Conservation (phyloP, 202 grass and related monocot genomes). For the Eragrostis tef region DNA sequence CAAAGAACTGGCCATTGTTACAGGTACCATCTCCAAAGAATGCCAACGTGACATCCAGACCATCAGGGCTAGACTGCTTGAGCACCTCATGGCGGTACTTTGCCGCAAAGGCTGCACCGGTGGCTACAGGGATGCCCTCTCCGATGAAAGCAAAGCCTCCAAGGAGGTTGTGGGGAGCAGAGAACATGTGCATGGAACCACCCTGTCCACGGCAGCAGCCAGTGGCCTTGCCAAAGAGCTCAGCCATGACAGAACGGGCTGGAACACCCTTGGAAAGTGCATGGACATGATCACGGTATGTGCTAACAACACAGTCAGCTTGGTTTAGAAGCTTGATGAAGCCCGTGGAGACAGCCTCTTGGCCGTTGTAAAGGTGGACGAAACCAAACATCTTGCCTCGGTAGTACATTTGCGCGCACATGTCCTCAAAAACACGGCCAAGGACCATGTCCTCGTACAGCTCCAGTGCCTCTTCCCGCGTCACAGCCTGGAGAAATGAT, state of each 20-base stretch:
- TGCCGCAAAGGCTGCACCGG: conserved; percentile 90
- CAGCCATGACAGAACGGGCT: conserved; percentile 82
- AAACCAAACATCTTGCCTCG: conserved; percentile 99
- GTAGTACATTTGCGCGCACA: conserved; percentile 99
- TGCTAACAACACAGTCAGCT: conserved; percentile 83
- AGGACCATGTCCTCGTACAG: conserved; percentile 95
- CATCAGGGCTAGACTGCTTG: conserved; percentile 77
- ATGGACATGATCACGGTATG: conserved; percentile 94
- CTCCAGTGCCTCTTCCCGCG: conserved; percentile 73
- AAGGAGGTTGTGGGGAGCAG: conserved; percentile 80
- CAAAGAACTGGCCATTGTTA: conserved; percentile 96
- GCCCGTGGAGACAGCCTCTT: conserved; percentile 94
- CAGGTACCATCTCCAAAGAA: conserved; percentile 98
- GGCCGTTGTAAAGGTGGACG: conserved; percentile 94
- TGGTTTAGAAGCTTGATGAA: conserved; percentile 90
- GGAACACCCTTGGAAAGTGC: conserved; percentile 89
- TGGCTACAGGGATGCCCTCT: conserved; percentile 93
- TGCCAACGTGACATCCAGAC: conserved; percentile 82
- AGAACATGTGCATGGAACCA: conserved; percentile 99
- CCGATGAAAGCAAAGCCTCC: conserved; percentile 97
- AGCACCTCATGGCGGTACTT: conserved; percentile 98
- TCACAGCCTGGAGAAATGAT: conserved; percentile 49
- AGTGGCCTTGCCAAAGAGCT: conserved; percentile 93
- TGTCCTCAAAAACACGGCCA: conserved; percentile 86
- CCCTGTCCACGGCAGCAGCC: conserved; percentile 97